Evolutionary conservation across 116 monocot genomes (phyloP), one percentile per base, ranked within the genome.

Genomic region (Posidonia oceanica): DNA sequence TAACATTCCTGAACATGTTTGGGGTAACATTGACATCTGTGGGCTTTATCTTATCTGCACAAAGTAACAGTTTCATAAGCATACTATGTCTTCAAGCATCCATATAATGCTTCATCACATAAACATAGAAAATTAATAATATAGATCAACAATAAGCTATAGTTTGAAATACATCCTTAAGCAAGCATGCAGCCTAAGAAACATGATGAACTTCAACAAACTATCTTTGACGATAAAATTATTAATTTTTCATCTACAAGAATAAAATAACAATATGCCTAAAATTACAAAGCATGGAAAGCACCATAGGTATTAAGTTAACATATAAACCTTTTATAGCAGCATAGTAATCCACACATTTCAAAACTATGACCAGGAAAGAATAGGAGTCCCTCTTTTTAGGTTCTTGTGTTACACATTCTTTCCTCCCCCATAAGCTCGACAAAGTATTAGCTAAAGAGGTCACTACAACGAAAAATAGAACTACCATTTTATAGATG

Each of bases 31-130:
- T 84, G 60, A 96, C 80, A 79, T 96, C 91, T 21, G 67, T 72
- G 42, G 83, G 81, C n/a, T 66, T 88, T 83, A 91, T 76, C 8
- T 61, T 67, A 78, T 91, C 95, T 95, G 84, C 74, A 75, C 11
- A 37, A 23, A 40, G 2, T 23, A 70, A 37, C 23, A 52, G 8
- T 52, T 5, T 14, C n/a, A 14, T 67, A 29, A 67, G 52, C 20
- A 62, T 62, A 2, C 7, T 48, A 7, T 7, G 48, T 10, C 48
- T 48, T 48, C 48, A 48, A 10, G 11, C 58, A 58, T 58, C 4
- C 17, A 20, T 4, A 16, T 6, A 58, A 20, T 21, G 58, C 21
- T 17, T 17, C 17, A 21, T 6, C 4, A 58, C 6, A 21, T 2
- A 4, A 58, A 7, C 0, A 17, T 3, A 17, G 41, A 41, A 39